Evolutionary conservation across 208 protist genomes (phyloP), one percentile per base, ranked within the genome.

Genomic region (Leishmania arabica): DNA sequence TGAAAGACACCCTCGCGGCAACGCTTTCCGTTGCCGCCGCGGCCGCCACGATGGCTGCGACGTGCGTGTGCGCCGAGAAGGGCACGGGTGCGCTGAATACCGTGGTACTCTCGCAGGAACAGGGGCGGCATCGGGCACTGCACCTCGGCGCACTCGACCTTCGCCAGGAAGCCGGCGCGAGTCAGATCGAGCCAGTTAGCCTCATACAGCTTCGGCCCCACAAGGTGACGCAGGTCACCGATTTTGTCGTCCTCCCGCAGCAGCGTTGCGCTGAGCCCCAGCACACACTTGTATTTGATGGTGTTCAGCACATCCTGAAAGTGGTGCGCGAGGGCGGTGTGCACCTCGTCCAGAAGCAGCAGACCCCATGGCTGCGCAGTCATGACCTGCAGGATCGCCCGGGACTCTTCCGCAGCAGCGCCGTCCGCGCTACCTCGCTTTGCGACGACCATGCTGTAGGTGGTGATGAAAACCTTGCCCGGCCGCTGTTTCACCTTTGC

Each of bases 151-250:
- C 99, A 99, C 90, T 99, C 93, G 17, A 99, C 99, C 21, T 91
- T 90, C 1, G 99, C 99, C 60, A 99, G 94, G 84, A 98, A 99
- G 34, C 99, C 99, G 49, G 90, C 89, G 54, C 86, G 80, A 34
- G 98, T 96, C 31, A 99, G 90, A 80, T 99, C 98, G 5, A 99
- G 93, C 99, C 99, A 99, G 87, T 99, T 99, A 2, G 99, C 99
- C 82, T 99, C 99, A 87, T 99, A 99, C 77, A 99, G 88, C 85
- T 99, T 99, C 37, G 99, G 99, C 1, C 99, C 99, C 66, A 99
- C 99, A n/a, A 99, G 92, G 86, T 98, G 99, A 17, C 98, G 97
- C 11, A 99, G 86, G 82, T 99, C 98, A 27, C 85, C 90, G 82
- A 99, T 99, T 70, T 95, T 96, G 56, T 99, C 95, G 88, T 99